phyloP scores from a whole-genome alignment of 805 yeast species.

The Ascoidea asiatica region DNA sequence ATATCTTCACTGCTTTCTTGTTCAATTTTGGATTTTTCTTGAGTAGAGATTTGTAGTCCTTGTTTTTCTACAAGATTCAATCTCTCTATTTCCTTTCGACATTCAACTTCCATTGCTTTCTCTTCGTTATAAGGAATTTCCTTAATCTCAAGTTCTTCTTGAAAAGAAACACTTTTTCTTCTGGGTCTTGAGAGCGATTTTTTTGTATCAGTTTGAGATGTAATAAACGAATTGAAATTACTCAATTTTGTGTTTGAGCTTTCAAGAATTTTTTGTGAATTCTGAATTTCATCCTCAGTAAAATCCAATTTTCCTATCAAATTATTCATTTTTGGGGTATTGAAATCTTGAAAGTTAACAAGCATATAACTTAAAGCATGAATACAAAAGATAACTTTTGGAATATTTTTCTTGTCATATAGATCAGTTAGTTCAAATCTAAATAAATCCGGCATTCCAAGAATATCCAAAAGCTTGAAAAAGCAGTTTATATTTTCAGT shows the following conservation, averaged over 20 bases:
- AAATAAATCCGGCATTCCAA: conserved; percentile 75
- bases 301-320: conserved; percentile 53
- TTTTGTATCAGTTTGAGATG: not conserved
- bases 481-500: conserved; percentile 87
- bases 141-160: not conserved
- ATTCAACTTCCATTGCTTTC: not conserved
- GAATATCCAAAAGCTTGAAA: conserved; percentile 50
- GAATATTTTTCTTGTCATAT: conserved; percentile 81
- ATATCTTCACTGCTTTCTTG: conserved; percentile 1
- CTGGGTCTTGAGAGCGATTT: too few species aligned
- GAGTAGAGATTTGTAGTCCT: not conserved
- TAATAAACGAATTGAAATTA: conserved; percentile 22
- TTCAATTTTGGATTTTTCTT: not conserved
- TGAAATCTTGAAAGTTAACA: conserved; percentile 33
- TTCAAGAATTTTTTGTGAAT: conserved; percentile 50
- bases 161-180: conserved; percentile 8
- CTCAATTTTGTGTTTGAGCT: conserved; percentile 66
- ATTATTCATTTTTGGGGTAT: conserved; percentile 47
- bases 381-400: conserved; percentile 84
- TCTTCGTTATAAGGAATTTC: not conserved
- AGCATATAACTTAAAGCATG: conserved; percentile 78
- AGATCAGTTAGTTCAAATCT: conserved; percentile 85
- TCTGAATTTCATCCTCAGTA: conserved; percentile 50
- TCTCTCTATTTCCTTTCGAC: not conserved
- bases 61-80: not conserved